These are phyloP conservation scores for Russula virescens DNA, from an alignment of 768 basidiomycete genomes.

Conservation along the genomic window DNA sequence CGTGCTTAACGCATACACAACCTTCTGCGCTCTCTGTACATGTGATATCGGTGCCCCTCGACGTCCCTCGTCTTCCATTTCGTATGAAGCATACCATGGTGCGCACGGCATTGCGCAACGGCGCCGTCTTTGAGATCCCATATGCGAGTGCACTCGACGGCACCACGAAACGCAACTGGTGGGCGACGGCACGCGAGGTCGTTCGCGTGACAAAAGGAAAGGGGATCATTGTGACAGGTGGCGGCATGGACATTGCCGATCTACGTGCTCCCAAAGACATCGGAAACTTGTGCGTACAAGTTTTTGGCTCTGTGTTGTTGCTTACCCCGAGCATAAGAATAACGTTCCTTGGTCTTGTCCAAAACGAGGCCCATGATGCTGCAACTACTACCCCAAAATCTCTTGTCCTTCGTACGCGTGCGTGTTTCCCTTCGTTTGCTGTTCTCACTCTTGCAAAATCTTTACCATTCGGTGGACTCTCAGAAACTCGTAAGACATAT, in stretches of 20 bases:
- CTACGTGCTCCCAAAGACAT: constrained; percentile 68
- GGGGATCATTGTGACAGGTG: constrained; percentile 66
- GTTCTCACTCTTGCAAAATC: not conserved
- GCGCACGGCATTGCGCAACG: constrained; percentile 74
- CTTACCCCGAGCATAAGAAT: constrained; percentile 40
- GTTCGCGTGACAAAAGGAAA: constrained; percentile 77
- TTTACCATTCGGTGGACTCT: not conserved
- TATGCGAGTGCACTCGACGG: constrained; percentile 68
- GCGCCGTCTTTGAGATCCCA: constrained; percentile 75
- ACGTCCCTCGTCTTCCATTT: constrained; percentile 71
- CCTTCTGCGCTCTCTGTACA: constrained; percentile 76
- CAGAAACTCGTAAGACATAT: constrained; percentile 79
- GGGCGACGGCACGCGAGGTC: constrained; percentile 73
- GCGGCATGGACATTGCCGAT: constrained; percentile 54
- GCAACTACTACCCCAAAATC: constrained; percentile 58
- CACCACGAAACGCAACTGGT: constrained; percentile 72
- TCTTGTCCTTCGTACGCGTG: constrained; percentile 67
- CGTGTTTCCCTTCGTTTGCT: constrained; percentile 29
- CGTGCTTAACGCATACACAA: constrained; percentile 72
- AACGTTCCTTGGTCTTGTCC: constrained; percentile 58
- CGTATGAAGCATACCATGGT: constrained; percentile 80
- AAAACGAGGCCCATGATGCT: constrained; percentile 61
- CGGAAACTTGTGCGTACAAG: constrained; percentile 53
- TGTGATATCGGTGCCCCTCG: constrained; percentile 74
- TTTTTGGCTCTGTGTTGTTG: not conserved